A percentile compares a stretch with the other conserved stretches of the same genome.
phyloP scores from a whole-genome alignment of 2,329 filamentous ascomycete genomes.

The Trichoderma sp. region DNA sequence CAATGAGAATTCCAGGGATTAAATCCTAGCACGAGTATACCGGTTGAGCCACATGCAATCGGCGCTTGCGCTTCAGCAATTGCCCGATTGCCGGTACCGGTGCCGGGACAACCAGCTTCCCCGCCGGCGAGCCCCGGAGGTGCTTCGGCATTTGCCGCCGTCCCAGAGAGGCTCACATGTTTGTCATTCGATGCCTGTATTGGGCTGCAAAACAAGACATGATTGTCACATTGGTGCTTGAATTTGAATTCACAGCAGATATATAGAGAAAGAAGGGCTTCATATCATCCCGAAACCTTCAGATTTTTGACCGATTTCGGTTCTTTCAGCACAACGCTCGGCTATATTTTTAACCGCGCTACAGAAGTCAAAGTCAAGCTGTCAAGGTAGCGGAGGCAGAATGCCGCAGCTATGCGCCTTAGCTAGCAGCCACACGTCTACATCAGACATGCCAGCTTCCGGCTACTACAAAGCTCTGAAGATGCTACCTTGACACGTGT shows the following conservation, averaged over 20 bases:
- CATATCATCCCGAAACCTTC: background rate
- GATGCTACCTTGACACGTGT: slow-evolving; percentile 63
- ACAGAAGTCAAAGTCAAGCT: background rate
- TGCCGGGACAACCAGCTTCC: slow-evolving; percentile 17
- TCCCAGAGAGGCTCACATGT: background rate
- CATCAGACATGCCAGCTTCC: slow-evolving; percentile 70
- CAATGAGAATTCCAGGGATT: slow-evolving; percentile 1
- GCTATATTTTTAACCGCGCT: slow-evolving; percentile 14
- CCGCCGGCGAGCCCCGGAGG: slow-evolving; percentile 16
- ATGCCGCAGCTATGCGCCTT: slow-evolving; percentile 3
- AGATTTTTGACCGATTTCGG: background rate
- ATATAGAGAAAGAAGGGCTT: background rate
- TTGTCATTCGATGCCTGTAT: background rate
- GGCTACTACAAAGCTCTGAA: slow-evolving; percentile 67
- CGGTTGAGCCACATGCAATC: background rate
- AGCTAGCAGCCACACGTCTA: slow-evolving; percentile 33
- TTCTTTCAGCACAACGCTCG: background rate
- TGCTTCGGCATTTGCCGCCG: slow-evolving; percentile 2
- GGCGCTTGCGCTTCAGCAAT: slow-evolving; percentile 16
- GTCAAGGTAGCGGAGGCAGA: background rate
- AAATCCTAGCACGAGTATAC: background rate
- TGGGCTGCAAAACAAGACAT: background rate
- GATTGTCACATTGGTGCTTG: background rate
- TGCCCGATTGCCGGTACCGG: slow-evolving; percentile 19
- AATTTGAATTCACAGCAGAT: background rate